Evolutionary conservation across 768 basidiomycete genomes (phyloP).

Genomic region (Cantharellus anzutake): DNA sequence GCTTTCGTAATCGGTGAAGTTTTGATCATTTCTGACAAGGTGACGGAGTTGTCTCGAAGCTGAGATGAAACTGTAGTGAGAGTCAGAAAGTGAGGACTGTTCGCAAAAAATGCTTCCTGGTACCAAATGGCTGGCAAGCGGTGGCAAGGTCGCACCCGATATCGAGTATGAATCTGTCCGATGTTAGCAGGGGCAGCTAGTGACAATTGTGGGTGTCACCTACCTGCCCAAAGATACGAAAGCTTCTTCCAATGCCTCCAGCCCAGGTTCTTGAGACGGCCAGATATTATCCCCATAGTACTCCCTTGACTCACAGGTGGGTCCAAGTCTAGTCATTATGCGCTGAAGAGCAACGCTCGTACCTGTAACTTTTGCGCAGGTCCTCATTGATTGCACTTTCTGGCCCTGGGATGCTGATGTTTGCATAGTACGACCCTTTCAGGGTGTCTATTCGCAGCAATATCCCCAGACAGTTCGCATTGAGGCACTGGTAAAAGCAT

Average conservation of each 20-base stretch:
- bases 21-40: slow-evolving; percentile 51
- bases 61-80: slow-evolving; percentile 37
- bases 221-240: slow-evolving; percentile 75
- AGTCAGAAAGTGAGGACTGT: background rate
- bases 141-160: slow-evolving; percentile 64
- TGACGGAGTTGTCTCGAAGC: slow-evolving; percentile 43
- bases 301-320: slow-evolving; percentile 20
- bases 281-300: slow-evolving; percentile 86
- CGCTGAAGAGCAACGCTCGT: no score
- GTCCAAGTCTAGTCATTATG: no score
- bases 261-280: slow-evolving; percentile 30
- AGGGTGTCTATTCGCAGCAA: slow-evolving; percentile 34
- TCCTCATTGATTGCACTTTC: no score
- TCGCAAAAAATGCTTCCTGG: background rate
- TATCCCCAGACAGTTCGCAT: background rate
- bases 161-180: slow-evolving; percentile 49
- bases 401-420: slow-evolving; percentile 30
- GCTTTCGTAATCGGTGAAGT: slow-evolving; percentile 77
- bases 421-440: slow-evolving; percentile 93
- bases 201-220: slow-evolving; percentile 3
- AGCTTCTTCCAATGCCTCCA: slow-evolving; percentile 66
- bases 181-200: background rate
- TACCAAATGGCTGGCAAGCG: slow-evolving; percentile 88
- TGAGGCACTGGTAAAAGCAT: background rate
- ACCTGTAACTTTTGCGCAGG: no score